Conservation (phyloP, 352 stramenopile species). For the Phytophthora hibernalis region DNA sequence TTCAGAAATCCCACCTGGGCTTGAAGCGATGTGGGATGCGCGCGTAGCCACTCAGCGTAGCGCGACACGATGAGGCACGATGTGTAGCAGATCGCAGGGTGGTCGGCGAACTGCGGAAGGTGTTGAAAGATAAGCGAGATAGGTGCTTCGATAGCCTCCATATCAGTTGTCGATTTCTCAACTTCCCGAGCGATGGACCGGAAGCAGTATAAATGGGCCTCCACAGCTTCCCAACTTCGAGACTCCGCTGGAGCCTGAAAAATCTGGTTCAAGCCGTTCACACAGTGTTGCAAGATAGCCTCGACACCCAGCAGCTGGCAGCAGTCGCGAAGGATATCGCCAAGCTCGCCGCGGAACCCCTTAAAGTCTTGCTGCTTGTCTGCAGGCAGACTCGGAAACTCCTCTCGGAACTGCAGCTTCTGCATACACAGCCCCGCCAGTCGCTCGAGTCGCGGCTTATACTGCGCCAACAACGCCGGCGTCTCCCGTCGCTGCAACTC, state of each 20-base stretch:
- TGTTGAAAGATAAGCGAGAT: constrained; percentile 84
- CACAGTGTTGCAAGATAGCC: constrained; percentile 77
- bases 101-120: constrained; percentile 71
- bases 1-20: constrained; percentile 78
- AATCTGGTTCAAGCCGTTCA: constrained; percentile 74
- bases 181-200: constrained; percentile 86
- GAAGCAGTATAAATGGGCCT: constrained; percentile 86
- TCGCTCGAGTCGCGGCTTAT: constrained; percentile 59
- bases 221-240: constrained; percentile 77
- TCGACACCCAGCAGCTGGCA: constrained; percentile 78
- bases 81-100: constrained; percentile 88
- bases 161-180: constrained; percentile 47
- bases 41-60: constrained; percentile 76
- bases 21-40: constrained; percentile 54
- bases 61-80: constrained; percentile 87
- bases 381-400: constrained; percentile 62
- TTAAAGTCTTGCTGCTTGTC: constrained; percentile 90
- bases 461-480: constrained; percentile 46
- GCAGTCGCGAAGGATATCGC: constrained; percentile 84
- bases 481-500: constrained; percentile 43
- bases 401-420: constrained; percentile 79
- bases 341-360: constrained; percentile 76
- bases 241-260: constrained; percentile 56
- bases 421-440: constrained; percentile 81
- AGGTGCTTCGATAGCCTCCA: constrained; percentile 38